Evolutionary conservation across 2,329 filamentous ascomycete species (phyloP).

Genomic region (Sclerotinia minor): DNA sequence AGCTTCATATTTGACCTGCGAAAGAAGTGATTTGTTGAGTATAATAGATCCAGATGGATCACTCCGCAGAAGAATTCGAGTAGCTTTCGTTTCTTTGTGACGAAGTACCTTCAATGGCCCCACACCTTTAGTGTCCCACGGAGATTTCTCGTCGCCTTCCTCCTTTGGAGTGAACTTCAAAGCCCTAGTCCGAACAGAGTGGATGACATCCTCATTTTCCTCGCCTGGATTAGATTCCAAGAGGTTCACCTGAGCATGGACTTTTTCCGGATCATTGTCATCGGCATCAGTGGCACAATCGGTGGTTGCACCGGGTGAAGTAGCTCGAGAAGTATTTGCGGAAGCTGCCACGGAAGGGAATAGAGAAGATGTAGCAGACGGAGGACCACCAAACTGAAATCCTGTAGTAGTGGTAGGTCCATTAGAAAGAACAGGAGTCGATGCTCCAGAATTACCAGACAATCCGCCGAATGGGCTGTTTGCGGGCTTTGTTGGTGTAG

Average conservation of each 20-base stretch:
- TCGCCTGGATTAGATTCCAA: slow-evolving; percentile 66
- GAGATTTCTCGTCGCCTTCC: slow-evolving; percentile 49
- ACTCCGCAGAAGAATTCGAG: slow-evolving; percentile 70
- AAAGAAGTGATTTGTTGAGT: slow-evolving; percentile 67
- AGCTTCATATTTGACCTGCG: slow-evolving; percentile 61
- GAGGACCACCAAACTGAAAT: slow-evolving; percentile 34
- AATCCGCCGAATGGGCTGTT: slow-evolving; percentile 26
- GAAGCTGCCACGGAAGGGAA: slow-evolving; percentile 39
- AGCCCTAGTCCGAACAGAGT: slow-evolving; percentile 71
- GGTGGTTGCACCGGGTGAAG: slow-evolving; percentile 39
- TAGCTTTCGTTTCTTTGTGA: slow-evolving; percentile 66
- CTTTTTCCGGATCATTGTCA: slow-evolving; percentile 52
- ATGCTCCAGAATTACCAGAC: slow-evolving; percentile 26
- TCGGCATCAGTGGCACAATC: slow-evolving; percentile 39
- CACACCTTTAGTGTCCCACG: slow-evolving; percentile 69
- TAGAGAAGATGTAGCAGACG: slow-evolving; percentile 36
- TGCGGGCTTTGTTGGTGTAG: slow-evolving; percentile 31
- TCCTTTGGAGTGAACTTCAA: slow-evolving; percentile 58
- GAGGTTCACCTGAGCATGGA: slow-evolving; percentile 70
- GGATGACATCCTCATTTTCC: slow-evolving; percentile 68
- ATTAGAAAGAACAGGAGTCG: slow-evolving; percentile 24
- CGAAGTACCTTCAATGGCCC: slow-evolving; percentile 72
- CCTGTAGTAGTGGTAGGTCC: slow-evolving; percentile 32
- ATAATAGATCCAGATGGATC: slow-evolving; percentile 73
- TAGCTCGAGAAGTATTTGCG: slow-evolving; percentile 39